Percentiles rank a stretch among this genome's conserved stretches.
Conservation (phyloP, 179 eudicot species). For the Beta corolliflora region DNA sequence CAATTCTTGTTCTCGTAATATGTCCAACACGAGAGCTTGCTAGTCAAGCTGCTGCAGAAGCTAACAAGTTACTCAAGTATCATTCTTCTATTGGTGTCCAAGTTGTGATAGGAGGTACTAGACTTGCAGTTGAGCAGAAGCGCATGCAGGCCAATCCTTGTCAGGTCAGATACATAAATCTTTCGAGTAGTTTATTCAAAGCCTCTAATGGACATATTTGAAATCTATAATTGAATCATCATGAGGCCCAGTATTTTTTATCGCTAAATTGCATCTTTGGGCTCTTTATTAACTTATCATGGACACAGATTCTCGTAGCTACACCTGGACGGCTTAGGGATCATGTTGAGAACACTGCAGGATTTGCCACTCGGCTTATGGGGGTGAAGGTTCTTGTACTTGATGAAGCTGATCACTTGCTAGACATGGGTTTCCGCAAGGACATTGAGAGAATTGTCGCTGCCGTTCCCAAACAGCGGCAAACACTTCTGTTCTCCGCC, state of each 20-base stretch:
- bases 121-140: slow-evolving; percentile 80
- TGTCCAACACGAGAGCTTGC: slow-evolving; percentile 99
- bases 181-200: neutral
- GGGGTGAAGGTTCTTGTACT: slow-evolving; percentile 94
- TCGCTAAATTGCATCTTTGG: slow-evolving; percentile 6
- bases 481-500: slow-evolving; percentile 91
- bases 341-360: slow-evolving; percentile 89
- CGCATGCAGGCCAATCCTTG: slow-evolving; percentile 83
- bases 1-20: slow-evolving; percentile 82
- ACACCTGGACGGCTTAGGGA: slow-evolving; percentile 96
- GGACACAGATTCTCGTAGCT: slow-evolving; percentile 83
- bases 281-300: slow-evolving; percentile 21
- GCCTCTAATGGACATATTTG: neutral
- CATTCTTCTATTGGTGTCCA: slow-evolving; percentile 89
- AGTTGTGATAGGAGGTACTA: slow-evolving; percentile 95
- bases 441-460: slow-evolving; percentile 86
- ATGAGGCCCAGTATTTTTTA: neutral
- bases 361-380: slow-evolving; percentile 86
- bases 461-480: slow-evolving; percentile 90
- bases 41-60: slow-evolving; percentile 88
- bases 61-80: slow-evolving; percentile 73
- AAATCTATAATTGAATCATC: neutral
- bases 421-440: slow-evolving; percentile 97
- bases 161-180: slow-evolving; percentile 54
- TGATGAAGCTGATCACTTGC: slow-evolving; percentile 96